Evolutionary conservation across 345 rosid genomes (phyloP).

Genomic region (Hypericum perforatum): DNA sequence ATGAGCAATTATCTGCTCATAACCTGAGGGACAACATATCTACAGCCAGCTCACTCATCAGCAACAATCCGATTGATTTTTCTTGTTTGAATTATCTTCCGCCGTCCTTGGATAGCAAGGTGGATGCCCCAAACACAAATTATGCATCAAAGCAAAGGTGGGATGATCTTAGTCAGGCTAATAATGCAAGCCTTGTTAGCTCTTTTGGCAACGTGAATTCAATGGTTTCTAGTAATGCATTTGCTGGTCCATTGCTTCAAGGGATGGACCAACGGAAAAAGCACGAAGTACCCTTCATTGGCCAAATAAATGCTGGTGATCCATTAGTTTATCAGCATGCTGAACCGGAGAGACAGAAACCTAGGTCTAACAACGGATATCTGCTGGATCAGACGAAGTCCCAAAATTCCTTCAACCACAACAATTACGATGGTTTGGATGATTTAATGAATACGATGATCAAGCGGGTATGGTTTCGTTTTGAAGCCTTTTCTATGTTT

Average conservation of each 20-base stretch:
- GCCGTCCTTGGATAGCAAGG: no score
- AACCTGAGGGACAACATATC: slow-evolving; percentile 22
- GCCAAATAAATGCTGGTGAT: slow-evolving; percentile 25
- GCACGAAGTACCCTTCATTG: slow-evolving; percentile 27
- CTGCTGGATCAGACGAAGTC: slow-evolving; percentile 37
- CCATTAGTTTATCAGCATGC: slow-evolving; percentile 22
- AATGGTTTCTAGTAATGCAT: slow-evolving; percentile 25
- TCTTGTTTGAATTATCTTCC: slow-evolving; percentile 28
- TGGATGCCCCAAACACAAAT: slow-evolving; percentile 23
- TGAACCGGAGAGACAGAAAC: slow-evolving; percentile 28
- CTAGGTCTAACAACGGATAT: slow-evolving; percentile 27
- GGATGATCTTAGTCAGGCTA: slow-evolving; percentile 38
- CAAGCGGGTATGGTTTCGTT: slow-evolving; percentile 41
- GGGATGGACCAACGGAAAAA: slow-evolving; percentile 26
- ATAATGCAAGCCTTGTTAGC: slow-evolving; percentile 17
- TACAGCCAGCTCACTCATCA: slow-evolving; percentile 20
- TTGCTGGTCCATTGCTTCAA: slow-evolving; percentile 18
- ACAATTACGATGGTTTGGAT: slow-evolving; percentile 46
- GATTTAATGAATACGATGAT: slow-evolving; percentile 58
- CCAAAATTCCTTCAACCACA: slow-evolving; percentile 35
- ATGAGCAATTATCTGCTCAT: slow-evolving; percentile 23
- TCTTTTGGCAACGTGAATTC: slow-evolving; percentile 29
- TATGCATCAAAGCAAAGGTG: slow-evolving; percentile 32
- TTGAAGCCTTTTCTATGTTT: slow-evolving; percentile 1
- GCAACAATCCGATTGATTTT: slow-evolving; percentile 27